Base-by-base conservation (phyloP, 208 protist species). In the Leishmania tarentolae region DNA sequence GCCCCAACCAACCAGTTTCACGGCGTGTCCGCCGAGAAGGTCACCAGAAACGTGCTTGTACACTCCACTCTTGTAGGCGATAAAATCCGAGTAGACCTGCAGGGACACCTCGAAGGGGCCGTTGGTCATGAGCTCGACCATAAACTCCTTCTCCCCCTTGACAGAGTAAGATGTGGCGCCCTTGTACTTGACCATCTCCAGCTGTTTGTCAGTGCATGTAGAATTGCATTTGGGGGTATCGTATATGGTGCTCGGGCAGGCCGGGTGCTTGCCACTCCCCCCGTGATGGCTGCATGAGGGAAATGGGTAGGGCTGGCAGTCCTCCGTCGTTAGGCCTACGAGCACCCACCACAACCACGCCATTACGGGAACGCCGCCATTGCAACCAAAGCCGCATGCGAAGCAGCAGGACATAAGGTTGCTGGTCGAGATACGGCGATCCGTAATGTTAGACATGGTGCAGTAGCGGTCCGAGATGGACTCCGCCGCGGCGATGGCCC, bases 51-150 rank as follows among this genome's bases (percentile, higher is more conserved):
- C 87, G 89, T 98, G 93, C 46, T 81, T 80, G 91, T 98, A 98
- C 50, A 98, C 95, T 65, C 97, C 97, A 50, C 78, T 91, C 85
- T 93, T 96, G 90, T 98, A 98, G n/a, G 86, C 76, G 21, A 90
- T 50, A 80, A 98, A 98, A 78, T 98, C 97, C 56, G 82, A 79
- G 88, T 98, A 98, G 28, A 98, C 97, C 72, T 87, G 87, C 57
- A 98, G 94, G 61, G 95, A 90, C 40, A 89, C 92, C 88, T 97
- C 93, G 72, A 98, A 94, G 47, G 97, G 97, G 35, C 97, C 96
- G 69, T 92, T 84, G 35, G 87, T 84, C 86, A 93, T 92, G 79
- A 98, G 88, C 89, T 98, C 95, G 40, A 87, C 87, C 88, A 93
- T 89, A 84, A 96, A 97, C 28, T 71, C 80, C 42, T 91, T 86